These are phyloP conservation scores for Cercospora sesami DNA, from an alignment of 2,329 filamentous ascomycete species.

Conservation along the genomic window DNA sequence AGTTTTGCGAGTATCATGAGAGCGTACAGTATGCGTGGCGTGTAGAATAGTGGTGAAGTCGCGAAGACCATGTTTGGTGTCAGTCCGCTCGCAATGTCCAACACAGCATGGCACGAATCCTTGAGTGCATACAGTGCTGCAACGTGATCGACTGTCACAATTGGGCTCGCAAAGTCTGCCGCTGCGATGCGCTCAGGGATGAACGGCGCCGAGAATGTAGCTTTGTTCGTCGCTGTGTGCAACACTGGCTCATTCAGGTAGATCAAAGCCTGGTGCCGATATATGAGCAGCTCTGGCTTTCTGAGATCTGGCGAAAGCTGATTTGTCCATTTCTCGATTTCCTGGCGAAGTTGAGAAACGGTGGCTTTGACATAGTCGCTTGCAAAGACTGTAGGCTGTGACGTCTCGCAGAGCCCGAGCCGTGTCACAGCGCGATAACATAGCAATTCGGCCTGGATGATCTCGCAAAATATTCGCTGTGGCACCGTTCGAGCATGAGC, in stretches of 20 bases:
- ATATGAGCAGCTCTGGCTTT: conserved; percentile 18
- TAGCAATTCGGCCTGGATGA: conserved; percentile 19
- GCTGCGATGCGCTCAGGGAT: conserved; percentile 22
- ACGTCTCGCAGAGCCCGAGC: conserved; percentile 15
- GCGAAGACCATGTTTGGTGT: neutral
- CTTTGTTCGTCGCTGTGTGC: conserved; percentile 29
- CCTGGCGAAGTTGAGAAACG: conserved; percentile 18
- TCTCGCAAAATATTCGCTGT: conserved; percentile 22
- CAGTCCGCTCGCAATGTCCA: conserved; percentile 18
- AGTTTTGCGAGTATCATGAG: conserved; percentile 22
- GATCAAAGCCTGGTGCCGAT: conserved; percentile 22
- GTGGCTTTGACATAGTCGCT: neutral
- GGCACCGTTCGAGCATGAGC: neutral
- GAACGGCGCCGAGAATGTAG: conserved; percentile 26
- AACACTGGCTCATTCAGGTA: conserved; percentile 28
- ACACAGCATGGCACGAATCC: conserved; percentile 21
- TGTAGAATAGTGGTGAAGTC: conserved; percentile 18
- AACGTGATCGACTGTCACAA: conserved; percentile 22
- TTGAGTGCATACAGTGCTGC: conserved; percentile 22
- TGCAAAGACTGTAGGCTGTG: conserved; percentile 8
- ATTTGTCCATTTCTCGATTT: conserved; percentile 21
- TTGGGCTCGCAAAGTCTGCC: conserved; percentile 26
- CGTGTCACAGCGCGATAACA: conserved; percentile 17
- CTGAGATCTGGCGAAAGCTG: conserved; percentile 1
- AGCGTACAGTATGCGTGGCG: conserved; percentile 22